Evolutionary conservation across 2,329 filamentous ascomycete genomes (phyloP).

Genomic region (Grosmannia clavigera): DNA sequence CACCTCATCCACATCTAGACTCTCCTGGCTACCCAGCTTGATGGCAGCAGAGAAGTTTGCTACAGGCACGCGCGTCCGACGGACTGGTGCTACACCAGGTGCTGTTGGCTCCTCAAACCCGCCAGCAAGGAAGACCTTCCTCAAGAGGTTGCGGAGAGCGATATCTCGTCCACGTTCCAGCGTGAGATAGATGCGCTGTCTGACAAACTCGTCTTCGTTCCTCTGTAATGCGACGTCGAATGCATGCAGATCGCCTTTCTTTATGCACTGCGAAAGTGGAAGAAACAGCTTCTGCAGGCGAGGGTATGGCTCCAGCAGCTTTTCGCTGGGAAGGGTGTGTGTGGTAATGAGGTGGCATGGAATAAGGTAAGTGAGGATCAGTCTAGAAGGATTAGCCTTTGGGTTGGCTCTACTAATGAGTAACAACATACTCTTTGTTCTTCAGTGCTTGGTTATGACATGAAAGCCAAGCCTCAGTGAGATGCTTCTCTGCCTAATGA

Average conservation of each 20-base stretch:
- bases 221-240: conserved; percentile 74
- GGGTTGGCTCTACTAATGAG: neutral
- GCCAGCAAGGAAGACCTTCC: conserved; percentile 78
- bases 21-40: conserved; percentile 54
- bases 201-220: conserved; percentile 87
- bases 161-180: conserved; percentile 88
- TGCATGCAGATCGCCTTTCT: conserved; percentile 64
- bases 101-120: conserved; percentile 72
- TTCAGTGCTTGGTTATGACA: conserved; percentile 60
- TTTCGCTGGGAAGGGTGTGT: conserved; percentile 65
- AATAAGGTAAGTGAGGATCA: conserved; percentile 89
- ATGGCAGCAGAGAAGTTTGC: conserved; percentile 78
- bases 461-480: conserved; percentile 69
- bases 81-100: conserved; percentile 45
- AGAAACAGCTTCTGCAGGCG: conserved; percentile 65
- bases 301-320: conserved; percentile 63
- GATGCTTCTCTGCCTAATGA: conserved; percentile 59
- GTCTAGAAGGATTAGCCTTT: conserved; percentile 30
- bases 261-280: conserved; percentile 68
- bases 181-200: conserved; percentile 84
- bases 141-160: conserved; percentile 76
- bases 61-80: conserved; percentile 68
- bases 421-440: conserved; percentile 61
- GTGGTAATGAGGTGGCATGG: conserved; percentile 84
- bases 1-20: conserved; percentile 78